phyloP scores from a whole-genome alignment of 805 yeast species.

The Isabelozyma gotoi region DNA sequence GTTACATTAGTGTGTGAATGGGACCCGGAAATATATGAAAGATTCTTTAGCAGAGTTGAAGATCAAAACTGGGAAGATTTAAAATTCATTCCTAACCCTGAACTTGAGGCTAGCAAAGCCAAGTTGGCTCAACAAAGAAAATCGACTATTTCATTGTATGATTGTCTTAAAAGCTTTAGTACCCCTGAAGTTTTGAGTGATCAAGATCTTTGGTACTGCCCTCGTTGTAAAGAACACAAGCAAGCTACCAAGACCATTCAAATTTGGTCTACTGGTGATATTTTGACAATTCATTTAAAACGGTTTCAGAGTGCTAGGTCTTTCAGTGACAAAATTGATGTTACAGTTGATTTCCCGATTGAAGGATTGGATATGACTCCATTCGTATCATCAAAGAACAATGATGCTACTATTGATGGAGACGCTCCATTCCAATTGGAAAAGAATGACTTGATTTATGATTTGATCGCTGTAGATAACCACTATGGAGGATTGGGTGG shows the following conservation, averaged over 20 bases:
- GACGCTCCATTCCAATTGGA: conserved; percentile 1
- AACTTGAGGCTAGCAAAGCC: conserved; percentile 49
- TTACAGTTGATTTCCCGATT: conserved; percentile 83
- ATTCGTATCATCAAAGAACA: conserved; percentile 43
- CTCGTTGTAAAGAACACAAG: conserved; percentile 81
- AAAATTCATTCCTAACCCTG: conserved; percentile 48
- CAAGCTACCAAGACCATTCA: conserved; percentile 90
- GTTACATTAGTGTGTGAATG: conserved; percentile 63
- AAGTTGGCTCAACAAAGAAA: conserved; percentile 39
- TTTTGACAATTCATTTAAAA: conserved; percentile 84
- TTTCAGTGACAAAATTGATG: conserved; percentile 86
- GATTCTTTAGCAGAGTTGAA: conserved; percentile 55
- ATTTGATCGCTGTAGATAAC: conserved; percentile 89
- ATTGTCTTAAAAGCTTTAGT: conserved; percentile 74
- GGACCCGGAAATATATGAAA: conserved; percentile 47
- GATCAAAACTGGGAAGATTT: conserved; percentile 58
- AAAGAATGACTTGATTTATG: conserved; percentile 53
- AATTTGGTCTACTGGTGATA: conserved; percentile 92
- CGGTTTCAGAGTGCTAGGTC: conserved; percentile 83
- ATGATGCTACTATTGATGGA: conserved; percentile 18
- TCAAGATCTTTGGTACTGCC: conserved; percentile 93
- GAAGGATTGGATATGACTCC: conserved; percentile 71
- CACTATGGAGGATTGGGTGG: conserved; percentile 97
- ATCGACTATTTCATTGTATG: conserved; percentile 53
- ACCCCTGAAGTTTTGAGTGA: conserved; percentile 83